Base-by-base conservation (phyloP, 129 eudicot species). In the Logfia minima region DNA sequence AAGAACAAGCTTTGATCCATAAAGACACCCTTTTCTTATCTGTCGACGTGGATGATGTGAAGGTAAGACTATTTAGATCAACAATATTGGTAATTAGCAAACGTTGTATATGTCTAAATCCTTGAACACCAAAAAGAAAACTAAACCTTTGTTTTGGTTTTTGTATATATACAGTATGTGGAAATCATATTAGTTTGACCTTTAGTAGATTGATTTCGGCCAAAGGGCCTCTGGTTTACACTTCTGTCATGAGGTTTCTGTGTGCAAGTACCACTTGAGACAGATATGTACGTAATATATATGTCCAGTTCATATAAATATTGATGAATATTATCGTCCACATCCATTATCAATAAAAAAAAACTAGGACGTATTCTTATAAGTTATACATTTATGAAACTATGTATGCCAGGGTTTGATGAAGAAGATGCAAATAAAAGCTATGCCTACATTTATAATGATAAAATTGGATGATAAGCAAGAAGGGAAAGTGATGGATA, bases 371-470 rank as follows among this genome's bases (percentile, higher is more conserved):
- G 29, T 26, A 26, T 26, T 26, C 29, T 26, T 1, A 26, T 26
- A 26, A 26, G 2, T 1, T 26, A 26, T 26, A 26, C 29, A 26
- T 26, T 26, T 26, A 26, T 26, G 29, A 26, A 26, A 26, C 29
- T 1, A 1, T 26, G 29, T 26, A 2, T 26, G 29, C 29, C 64
- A 87, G 96, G 92, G 85, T 68, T 81, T 90, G 48, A 90, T 86
- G 62, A 28, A 84, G 29, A 83, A 90, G 60, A 78, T 83, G 82
- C 84, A 79, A 75, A 80, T 90, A 23, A 90, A 87, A 74, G 92
- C 90, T 7, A 89, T 89, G 96, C 96, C 96, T 39, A 89, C 90
- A 18, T 85, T 89, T 65, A 7, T 89, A 23, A 75, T 89, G 68
- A 72, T 89, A 79, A 89, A 66, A 72, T 51, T 53, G 19, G 29